Evolutionary conservation across 176 grass and related monocot genomes (phyloP).

Genomic region (Eleusine coracana): DNA sequence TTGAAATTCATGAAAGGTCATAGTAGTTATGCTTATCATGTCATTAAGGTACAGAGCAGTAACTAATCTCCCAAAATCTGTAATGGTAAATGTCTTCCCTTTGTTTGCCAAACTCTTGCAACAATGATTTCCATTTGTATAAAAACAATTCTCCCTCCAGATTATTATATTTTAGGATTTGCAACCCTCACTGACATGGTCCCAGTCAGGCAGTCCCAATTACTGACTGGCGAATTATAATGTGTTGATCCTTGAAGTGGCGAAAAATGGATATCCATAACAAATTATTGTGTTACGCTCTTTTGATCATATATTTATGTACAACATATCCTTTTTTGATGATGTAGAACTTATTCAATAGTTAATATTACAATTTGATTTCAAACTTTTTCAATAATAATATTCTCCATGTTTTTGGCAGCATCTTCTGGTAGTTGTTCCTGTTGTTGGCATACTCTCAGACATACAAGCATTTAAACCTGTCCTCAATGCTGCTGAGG

Average conservation of each 20-base stretch:
- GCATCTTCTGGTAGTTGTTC: constrained; percentile 79
- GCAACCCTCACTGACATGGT: not conserved
- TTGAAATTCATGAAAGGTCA: constrained; percentile 3
- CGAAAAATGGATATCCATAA: not conserved
- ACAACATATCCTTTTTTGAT: not conserved
- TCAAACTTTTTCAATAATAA: constrained; percentile 9
- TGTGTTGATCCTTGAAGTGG: not conserved
- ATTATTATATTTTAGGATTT: not conserved
- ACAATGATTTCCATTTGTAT: not conserved
- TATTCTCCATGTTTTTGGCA: constrained; percentile 39
- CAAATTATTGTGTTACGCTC: not conserved
- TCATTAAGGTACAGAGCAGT: not conserved
- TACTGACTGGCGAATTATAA: not conserved
- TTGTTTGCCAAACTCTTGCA: not conserved
- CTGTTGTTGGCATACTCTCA: constrained; percentile 64
- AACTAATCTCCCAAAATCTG: not conserved
- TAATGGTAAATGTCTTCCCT: not conserved
- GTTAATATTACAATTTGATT: not conserved
- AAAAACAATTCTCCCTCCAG: not conserved
- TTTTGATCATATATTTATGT: constrained; percentile 6
- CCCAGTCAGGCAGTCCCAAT: too few species aligned
- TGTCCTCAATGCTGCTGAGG: constrained; percentile 52
- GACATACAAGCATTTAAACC: constrained; percentile 58
- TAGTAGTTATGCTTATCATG: not conserved
- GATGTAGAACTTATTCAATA: not conserved